phyloP scores from a whole-genome alignment of 192 early-diverging fungal species.

The Coemansia sp. region DNA sequence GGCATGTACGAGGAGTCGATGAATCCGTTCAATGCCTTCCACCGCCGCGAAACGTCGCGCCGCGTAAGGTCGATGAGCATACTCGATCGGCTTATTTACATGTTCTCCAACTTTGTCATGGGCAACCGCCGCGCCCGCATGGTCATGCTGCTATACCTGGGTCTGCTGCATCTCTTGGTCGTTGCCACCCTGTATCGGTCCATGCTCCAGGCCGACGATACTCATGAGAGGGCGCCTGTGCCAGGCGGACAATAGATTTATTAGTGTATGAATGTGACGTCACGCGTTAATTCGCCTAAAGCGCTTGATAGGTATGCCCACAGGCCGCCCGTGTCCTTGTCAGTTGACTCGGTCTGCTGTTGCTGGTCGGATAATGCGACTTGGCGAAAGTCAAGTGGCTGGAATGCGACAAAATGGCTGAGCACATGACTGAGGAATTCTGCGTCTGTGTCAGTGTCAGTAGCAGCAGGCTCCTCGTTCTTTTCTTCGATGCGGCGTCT shows the following conservation, averaged over 20 bases:
- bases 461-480: background rate
- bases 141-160: slow-evolving; percentile 17
- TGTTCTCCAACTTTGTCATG: slow-evolving; percentile 40
- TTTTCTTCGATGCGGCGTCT: background rate
- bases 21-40: slow-evolving; percentile 89
- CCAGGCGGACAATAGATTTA: background rate
- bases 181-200: slow-evolving; percentile 65
- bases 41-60: slow-evolving; percentile 68
- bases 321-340: background rate
- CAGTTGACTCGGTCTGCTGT: background rate
- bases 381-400: slow-evolving; percentile 38
- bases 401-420: slow-evolving; percentile 40
- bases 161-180: slow-evolving; percentile 77
- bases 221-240: background rate
- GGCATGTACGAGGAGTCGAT: slow-evolving; percentile 83
- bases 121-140: slow-evolving; percentile 29
- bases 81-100: slow-evolving; percentile 65
- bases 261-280: slow-evolving; percentile 29
- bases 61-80: slow-evolving; percentile 74
- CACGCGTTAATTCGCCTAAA: slow-evolving; percentile 29
- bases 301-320: slow-evolving; percentile 27
- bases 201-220: slow-evolving; percentile 20
- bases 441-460: slow-evolving; percentile 8
- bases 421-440: slow-evolving; percentile 44
- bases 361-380: background rate